Evolutionary conservation across 2,329 filamentous ascomycete genomes (phyloP).

Genomic region (Juglanconis oblonga): DNA sequence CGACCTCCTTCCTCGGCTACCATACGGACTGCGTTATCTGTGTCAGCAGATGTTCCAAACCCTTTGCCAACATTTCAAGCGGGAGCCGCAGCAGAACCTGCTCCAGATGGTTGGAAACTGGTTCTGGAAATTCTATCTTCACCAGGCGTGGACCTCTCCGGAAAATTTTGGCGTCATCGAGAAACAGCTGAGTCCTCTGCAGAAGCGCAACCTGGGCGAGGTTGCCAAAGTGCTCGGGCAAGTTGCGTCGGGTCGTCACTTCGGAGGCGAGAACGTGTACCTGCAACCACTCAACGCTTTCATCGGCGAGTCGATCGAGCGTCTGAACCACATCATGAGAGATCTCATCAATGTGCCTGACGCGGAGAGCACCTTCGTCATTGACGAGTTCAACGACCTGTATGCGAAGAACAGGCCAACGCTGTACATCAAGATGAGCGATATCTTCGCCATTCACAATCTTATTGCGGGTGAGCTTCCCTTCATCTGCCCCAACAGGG

Average conservation of each 20-base stretch:
- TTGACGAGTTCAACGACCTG: conserved; percentile 97
- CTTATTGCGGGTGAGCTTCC: conserved; percentile 78
- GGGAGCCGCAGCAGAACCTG: conserved; percentile 73
- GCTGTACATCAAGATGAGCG: conserved; percentile 98
- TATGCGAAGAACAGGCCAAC: conserved; percentile 96
- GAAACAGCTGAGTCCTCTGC: conserved; percentile 80
- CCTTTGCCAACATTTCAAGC: conserved; percentile 72
- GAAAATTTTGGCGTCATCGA: conserved; percentile 94
- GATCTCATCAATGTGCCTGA: conserved; percentile 80
- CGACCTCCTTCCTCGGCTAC: conserved; percentile 81
- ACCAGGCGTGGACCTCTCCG: conserved; percentile 82
- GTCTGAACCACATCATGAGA: conserved; percentile 71
- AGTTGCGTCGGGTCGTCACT: conserved; percentile 81
- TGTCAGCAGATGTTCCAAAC: conserved; percentile 81
- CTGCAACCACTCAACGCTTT: conserved; percentile 93
- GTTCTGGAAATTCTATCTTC: conserved; percentile 92
- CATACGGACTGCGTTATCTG: conserved; percentile 87
- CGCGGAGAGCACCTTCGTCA: conserved; percentile 90
- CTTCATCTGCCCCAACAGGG: conserved; percentile 72
- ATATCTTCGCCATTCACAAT: conserved; percentile 94
- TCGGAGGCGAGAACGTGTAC: conserved; percentile 93
- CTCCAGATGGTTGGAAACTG: conserved; percentile 85
- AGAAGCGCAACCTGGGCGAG: conserved; percentile 88
- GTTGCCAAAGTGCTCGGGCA: conserved; percentile 91
- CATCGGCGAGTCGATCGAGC: conserved; percentile 77